Conservation (phyloP, 1,139 yeast species). For the Geotrichum siamense region DNA sequence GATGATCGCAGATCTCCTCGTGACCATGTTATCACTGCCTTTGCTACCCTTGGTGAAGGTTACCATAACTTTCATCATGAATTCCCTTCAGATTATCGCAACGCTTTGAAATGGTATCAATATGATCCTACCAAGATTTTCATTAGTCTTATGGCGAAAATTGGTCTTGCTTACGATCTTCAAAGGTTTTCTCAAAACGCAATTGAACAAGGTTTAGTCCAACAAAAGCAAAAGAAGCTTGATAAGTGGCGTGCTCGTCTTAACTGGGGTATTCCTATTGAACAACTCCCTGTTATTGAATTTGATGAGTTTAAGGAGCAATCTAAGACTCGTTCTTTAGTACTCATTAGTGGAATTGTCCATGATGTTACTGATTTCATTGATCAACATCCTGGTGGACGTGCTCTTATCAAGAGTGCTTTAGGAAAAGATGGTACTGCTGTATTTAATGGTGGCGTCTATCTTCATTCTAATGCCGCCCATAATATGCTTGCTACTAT, state of each 20-base stretch:
- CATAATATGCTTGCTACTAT: constrained; percentile 90
- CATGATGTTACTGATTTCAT: constrained; percentile 83
- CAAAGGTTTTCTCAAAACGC: constrained; percentile 93
- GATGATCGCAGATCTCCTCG: constrained; percentile 97
- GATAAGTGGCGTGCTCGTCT: constrained; percentile 70
- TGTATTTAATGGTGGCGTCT: constrained; percentile 97
- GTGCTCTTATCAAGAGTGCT: constrained; percentile 75
- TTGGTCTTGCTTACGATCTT: constrained; percentile 85
- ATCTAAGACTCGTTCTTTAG: constrained; percentile 54
- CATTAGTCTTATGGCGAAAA: constrained; percentile 61
- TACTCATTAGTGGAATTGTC: constrained; percentile 87
- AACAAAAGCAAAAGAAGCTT: constrained; percentile 93
- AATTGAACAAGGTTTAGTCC: constrained; percentile 90
- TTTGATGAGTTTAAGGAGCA: constrained; percentile 69
- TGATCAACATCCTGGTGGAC: constrained; percentile 97
- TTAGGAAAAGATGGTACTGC: constrained; percentile 94
- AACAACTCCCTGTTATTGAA: constrained; percentile 86
- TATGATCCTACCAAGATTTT: constrained; percentile 90
- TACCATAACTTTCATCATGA: constrained; percentile 99
- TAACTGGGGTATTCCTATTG: constrained; percentile 89
- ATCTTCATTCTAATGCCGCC: constrained; percentile 95
- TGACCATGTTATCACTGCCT: constrained; percentile 89
- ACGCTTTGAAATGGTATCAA: constrained; percentile 97
- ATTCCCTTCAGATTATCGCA: constrained; percentile 97
- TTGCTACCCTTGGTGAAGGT: constrained; percentile 97